phyloP scores from a whole-genome alignment of 75 land plant species.

The Selaginella moellendorffii region DNA sequence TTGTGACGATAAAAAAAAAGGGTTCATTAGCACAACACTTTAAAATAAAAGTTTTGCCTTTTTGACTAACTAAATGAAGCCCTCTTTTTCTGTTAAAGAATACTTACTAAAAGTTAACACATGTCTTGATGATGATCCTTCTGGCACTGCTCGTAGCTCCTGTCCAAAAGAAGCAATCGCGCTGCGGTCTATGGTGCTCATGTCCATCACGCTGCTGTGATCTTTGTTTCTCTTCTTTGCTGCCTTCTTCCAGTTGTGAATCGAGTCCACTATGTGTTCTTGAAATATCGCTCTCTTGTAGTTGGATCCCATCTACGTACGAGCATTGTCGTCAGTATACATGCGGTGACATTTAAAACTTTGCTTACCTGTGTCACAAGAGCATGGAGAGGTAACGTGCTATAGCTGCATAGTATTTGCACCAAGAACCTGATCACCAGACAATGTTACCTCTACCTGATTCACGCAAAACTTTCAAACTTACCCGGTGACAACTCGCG shows the following conservation, averaged over 20 bases:
- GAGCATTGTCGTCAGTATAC: neutral
- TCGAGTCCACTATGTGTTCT: slow-evolving; percentile 8
- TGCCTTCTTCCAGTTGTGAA: slow-evolving; percentile 17
- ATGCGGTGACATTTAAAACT: neutral
- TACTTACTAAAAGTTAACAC: too few species aligned
- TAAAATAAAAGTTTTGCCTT: too few species aligned
- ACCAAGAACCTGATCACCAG: slow-evolving; percentile 6
- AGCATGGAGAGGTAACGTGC: slow-evolving; percentile 18
- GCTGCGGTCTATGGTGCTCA: neutral
- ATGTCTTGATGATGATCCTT: too few species aligned
- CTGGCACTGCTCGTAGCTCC: too few species aligned
- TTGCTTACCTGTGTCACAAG: slow-evolving; percentile 19
- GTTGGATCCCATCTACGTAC: slow-evolving; percentile 23
- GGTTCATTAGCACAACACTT: too few species aligned
- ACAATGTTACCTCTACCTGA: neutral
- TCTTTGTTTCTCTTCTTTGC: slow-evolving; percentile 12
- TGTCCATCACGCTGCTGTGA: neutral
- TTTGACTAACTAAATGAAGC: too few species aligned
- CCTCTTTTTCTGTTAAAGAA: too few species aligned
- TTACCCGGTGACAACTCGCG: slow-evolving; percentile 12
- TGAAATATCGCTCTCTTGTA: slow-evolving; percentile 16
- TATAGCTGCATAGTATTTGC: slow-evolving; percentile 15
- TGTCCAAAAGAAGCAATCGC: too few species aligned
- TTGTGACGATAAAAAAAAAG: too few species aligned
- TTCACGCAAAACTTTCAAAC: neutral